These are phyloP conservation scores for Lactarius psammicola DNA, from an alignment of 768 basidiomycete genomes.

Conservation along the genomic window DNA sequence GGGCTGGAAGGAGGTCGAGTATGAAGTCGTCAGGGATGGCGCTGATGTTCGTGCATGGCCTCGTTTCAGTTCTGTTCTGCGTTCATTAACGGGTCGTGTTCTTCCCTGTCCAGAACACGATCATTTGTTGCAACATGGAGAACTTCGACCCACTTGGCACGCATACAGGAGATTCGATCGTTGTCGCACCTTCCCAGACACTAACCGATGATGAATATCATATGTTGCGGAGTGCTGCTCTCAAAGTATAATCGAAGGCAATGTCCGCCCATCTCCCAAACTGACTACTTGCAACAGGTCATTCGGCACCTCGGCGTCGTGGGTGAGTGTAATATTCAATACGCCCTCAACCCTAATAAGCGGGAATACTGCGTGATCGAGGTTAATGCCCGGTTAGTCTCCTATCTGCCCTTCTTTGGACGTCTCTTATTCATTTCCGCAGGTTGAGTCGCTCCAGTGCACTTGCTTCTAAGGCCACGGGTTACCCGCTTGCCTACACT, in stretches of 20 bases:
- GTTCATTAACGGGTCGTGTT: conserved; percentile 2
- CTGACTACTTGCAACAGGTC: conserved; percentile 25
- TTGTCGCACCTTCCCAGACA: conserved; percentile 97
- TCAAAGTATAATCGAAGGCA: conserved; percentile 61
- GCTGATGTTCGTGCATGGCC: conserved; percentile 71
- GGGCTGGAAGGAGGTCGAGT: conserved; percentile 99
- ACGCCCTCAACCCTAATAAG: conserved; percentile 90
- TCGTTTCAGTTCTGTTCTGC: background rate
- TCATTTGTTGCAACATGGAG: conserved; percentile 99
- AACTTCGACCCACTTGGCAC: conserved; percentile 99
- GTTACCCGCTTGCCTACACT: conserved; percentile 98
- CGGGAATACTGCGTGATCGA: conserved; percentile 98
- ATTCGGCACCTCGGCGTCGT: conserved; percentile 88
- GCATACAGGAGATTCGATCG: conserved; percentile 98
- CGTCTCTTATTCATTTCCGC: background rate
- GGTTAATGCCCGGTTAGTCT: conserved; percentile 82
- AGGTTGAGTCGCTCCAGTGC: conserved; percentile 83
- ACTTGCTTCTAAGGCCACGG: conserved; percentile 97
- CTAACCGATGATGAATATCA: conserved; percentile 98
- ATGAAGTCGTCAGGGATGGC: conserved; percentile 97
- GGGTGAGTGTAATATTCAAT: conserved; percentile 97
- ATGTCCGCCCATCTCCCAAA: background rate
- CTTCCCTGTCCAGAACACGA: conserved; percentile 72
- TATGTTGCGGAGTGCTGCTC: conserved; percentile 96
- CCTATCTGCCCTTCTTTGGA: background rate